Percentiles rank a stretch among this genome's conserved stretches.
phyloP scores from a whole-genome alignment of 2,329 filamentous ascomycete genomes.

The Pestalotiopsis sp. region DNA sequence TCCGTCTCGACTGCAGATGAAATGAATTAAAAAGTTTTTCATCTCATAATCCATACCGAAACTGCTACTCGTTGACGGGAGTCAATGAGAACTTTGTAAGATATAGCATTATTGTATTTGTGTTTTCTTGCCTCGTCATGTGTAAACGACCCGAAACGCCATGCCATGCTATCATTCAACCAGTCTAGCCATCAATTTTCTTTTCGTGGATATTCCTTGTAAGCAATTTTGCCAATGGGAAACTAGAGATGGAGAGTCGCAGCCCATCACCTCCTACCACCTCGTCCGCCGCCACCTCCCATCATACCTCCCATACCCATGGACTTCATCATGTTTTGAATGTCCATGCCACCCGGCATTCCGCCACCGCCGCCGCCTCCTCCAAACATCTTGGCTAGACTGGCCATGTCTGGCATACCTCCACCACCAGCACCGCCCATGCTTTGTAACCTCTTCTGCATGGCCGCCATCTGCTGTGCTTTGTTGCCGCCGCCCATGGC shows the following conservation, averaged over 20 bases:
- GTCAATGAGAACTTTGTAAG: not conserved
- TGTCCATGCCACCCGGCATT: constrained; percentile 73
- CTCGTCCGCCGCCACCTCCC: constrained; percentile 39
- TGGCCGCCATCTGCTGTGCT: constrained; percentile 89
- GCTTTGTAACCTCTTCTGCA: constrained; percentile 92
- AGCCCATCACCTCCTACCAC: constrained; percentile 26
- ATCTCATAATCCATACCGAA: not conserved
- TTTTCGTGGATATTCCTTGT: not conserved
- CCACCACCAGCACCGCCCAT: constrained; percentile 78
- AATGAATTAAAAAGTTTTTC: not conserved
- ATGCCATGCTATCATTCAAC: constrained; percentile 21
- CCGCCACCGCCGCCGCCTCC: constrained; percentile 68
- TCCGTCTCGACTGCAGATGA: not conserved
- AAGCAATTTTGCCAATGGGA: not conserved
- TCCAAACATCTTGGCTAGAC: constrained; percentile 89
- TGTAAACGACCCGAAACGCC: constrained; percentile 21
- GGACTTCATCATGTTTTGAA: constrained; percentile 79
- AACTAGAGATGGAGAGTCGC: not conserved
- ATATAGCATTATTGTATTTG: not conserved
- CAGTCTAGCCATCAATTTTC: constrained; percentile 2
- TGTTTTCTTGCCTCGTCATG: not conserved
- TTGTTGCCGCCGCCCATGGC: constrained; percentile 91
- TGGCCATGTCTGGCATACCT: constrained; percentile 78
- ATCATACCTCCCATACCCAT: constrained; percentile 65
- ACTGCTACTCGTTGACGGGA: no score